Base-by-base conservation (phyloP, 257 asterid species). In the Solanum lycopersicoides region DNA sequence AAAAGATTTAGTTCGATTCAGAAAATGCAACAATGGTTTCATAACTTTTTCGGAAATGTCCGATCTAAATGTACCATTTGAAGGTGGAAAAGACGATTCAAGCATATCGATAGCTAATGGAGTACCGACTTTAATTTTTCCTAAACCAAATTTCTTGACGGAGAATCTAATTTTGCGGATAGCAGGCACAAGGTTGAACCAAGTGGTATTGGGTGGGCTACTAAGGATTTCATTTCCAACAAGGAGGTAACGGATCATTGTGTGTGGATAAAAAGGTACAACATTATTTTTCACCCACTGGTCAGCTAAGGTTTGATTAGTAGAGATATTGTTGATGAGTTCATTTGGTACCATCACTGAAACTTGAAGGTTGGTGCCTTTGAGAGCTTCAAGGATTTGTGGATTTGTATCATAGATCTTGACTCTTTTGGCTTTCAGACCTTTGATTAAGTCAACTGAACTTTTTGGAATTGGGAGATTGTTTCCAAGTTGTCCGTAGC, bases 401-500 rank as follows among this genome's bases (percentile, higher is more conserved):
- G 96, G 95, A 65, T 92, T 93, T 2, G 95, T 89, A 83, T 91
- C 96, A 89, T 97, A 97, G 93, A 97, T 92, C 91, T 97, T 97
- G 92, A 97, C 90, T 77, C 94, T 87, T 86, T 92, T 92, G 86
- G 95, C 97, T 47, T 92, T 90, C 88, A 97, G 93, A 5, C 90
- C 89, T 23, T 90, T 88, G 91, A 95, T 92, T 86, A 97, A 93
- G 16, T 92, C 37, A 7, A 93, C 87, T 20, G 99, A 94, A 42
- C 89, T 73, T 10, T 90, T 30, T 25, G 98, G 97, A 20, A 89
- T 13, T 23, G 95, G 96, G 56, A 97, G 96, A 63, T 97, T 91
- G 94, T 95, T 93, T 21, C 98, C 99, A n/a, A 97, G 95, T 63
- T 95, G 95, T 75, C 98, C 99, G 85, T 97, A 95, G 92, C 99